A percentile compares a stretch with the other conserved stretches of the same genome.
Conservation (phyloP, 106 monocot genomes). For the Vanilla planifolia region DNA sequence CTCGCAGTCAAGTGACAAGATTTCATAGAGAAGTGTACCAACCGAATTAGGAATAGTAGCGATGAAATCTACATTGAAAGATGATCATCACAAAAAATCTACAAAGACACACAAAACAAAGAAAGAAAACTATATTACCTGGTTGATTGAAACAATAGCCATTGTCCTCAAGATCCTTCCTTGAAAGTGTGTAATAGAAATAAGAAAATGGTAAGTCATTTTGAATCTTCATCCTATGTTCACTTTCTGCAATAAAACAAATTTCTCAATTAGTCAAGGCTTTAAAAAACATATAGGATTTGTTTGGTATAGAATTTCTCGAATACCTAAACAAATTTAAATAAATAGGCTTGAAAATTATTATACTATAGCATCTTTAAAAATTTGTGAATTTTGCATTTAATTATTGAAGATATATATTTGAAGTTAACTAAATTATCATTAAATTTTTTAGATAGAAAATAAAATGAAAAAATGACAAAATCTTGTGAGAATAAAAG, state of each 20-base stretch:
- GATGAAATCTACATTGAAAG: slow-evolving; percentile 7
- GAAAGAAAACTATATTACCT: slow-evolving; percentile 40
- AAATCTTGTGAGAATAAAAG: too few species aligned
- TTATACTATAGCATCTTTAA: too few species aligned
- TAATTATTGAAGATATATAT: too few species aligned
- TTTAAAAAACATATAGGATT: neutral
- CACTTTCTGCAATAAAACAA: slow-evolving; percentile 29
- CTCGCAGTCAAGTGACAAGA: slow-evolving; percentile 8
- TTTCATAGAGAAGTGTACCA: neutral
- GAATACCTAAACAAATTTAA: too few species aligned
- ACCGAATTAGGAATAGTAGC: neutral
- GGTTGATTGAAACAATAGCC: slow-evolving; percentile 59
- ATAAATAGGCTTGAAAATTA: too few species aligned
- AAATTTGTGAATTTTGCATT: too few species aligned
- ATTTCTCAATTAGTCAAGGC: neutral
- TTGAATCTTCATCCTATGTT: slow-evolving; percentile 17
- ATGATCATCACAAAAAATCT: neutral
- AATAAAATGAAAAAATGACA: too few species aligned
- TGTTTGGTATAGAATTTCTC: too few species aligned
- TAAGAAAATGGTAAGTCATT: slow-evolving; percentile 74
- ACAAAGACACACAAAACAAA: neutral
- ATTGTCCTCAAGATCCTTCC: slow-evolving; percentile 76
- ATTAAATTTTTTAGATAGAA: too few species aligned
- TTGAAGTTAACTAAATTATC: too few species aligned
- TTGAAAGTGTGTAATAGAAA: slow-evolving; percentile 73